Evolutionary conservation across 192 early-diverging fungal genomes (phyloP).

Genomic region (Entomortierella chlamydospora): DNA sequence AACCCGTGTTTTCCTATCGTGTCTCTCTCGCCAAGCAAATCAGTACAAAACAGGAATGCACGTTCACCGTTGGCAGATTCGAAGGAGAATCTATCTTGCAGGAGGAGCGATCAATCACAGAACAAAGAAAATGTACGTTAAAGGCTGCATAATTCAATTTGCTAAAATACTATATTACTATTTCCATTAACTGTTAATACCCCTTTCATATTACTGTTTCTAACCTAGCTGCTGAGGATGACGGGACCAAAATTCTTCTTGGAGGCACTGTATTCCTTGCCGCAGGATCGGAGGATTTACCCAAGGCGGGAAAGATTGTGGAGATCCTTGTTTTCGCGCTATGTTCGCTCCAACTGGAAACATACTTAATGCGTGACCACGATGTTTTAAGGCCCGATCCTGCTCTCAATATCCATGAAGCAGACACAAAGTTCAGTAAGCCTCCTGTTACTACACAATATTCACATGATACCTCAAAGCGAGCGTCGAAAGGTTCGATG

Average conservation of each 20-base stretch:
- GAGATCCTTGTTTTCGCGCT: conserved; percentile 78
- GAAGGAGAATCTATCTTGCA: conserved; percentile 38
- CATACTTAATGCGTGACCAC: conserved; percentile 77
- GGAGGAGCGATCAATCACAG: conserved; percentile 26
- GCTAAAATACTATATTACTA: too few relatives aligned
- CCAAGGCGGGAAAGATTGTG: conserved; percentile 79
- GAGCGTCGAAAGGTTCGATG: conserved; percentile 45
- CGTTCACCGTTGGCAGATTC: conserved; percentile 34
- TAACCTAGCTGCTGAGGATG: too few relatives aligned
- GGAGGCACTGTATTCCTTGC: conserved; percentile 38
- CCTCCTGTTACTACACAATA: conserved; percentile 14
- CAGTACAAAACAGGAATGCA: conserved; percentile 39
- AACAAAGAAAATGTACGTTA: conserved; percentile 30
- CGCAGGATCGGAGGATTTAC: conserved; percentile 58
- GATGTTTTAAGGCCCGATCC: conserved; percentile 58
- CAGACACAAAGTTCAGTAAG: conserved; percentile 14
- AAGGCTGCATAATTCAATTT: not conserved
- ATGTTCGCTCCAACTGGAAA: conserved; percentile 84
- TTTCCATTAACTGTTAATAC: too few relatives aligned
- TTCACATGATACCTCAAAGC: conserved; percentile 27
- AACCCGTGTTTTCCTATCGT: conserved; percentile 21
- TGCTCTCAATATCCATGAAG: conserved; percentile 15
- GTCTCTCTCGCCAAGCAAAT: conserved; percentile 29
- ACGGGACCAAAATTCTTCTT: conserved; percentile 3
- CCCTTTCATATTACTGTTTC: not conserved